Evolutionary conservation across 345 rosid genomes (phyloP).

Genomic region (Litchi chinensis): DNA sequence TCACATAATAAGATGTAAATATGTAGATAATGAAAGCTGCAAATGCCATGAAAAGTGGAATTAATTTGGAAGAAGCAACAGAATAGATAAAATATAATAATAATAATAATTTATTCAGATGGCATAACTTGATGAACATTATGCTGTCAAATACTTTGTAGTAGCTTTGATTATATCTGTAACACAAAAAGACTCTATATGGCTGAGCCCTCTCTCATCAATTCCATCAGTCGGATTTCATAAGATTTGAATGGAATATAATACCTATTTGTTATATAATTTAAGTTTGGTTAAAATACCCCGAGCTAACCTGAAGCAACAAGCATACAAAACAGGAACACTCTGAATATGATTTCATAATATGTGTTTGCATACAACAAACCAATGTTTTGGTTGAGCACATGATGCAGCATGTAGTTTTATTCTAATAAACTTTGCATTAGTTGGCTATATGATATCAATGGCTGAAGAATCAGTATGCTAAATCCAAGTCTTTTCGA

Average conservation of each 20-base stretch:
- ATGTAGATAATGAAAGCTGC: neutral
- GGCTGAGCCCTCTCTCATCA: neutral
- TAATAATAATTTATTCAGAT: neutral
- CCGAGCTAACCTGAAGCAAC: neutral
- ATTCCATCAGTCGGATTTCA: neutral
- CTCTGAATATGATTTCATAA: neutral
- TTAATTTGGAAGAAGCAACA: neutral
- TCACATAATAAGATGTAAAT: slow-evolving; percentile 13
- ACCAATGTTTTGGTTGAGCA: neutral
- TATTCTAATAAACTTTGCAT: neutral
- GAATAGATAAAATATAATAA: neutral
- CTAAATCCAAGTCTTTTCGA: neutral
- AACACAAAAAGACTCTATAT: neutral
- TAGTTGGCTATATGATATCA: neutral
- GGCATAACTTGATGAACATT: neutral
- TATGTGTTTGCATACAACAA: neutral
- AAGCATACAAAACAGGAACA: neutral
- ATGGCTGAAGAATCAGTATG: neutral
- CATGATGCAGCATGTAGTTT: slow-evolving; percentile 5
- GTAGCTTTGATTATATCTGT: neutral
- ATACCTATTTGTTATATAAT: neutral
- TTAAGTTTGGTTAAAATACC: neutral
- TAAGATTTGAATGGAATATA: neutral
- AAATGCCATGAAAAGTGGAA: slow-evolving; percentile 12
- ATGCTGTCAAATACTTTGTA: neutral